Evolutionary conservation across 2,329 filamentous ascomycete species (phyloP).

Genomic region (Didymosphaeria variabile): DNA sequence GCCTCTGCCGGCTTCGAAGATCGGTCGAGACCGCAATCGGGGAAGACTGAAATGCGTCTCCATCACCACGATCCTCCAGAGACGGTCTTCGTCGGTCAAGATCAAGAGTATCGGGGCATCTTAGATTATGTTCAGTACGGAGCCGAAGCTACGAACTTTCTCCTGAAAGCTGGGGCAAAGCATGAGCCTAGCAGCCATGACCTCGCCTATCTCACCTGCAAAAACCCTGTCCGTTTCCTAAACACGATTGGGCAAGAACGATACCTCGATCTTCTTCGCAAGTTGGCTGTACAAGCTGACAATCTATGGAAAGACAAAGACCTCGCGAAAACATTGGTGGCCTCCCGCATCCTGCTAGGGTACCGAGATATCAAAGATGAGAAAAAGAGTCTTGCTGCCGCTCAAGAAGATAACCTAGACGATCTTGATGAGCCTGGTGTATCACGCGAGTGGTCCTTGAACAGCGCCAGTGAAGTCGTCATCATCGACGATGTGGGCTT

Average conservation of each 20-base stretch:
- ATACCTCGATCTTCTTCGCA: slow-evolving; percentile 83
- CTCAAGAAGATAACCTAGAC: slow-evolving; percentile 54
- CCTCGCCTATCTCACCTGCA: slow-evolving; percentile 82
- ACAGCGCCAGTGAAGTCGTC: slow-evolving; percentile 79
- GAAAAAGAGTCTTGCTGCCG: slow-evolving; percentile 54
- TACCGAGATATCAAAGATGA: slow-evolving; percentile 75
- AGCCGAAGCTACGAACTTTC: slow-evolving; percentile 83
- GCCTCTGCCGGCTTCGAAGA: slow-evolving; percentile 45
- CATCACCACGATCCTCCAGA: slow-evolving; percentile 70
- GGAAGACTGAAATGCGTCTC: slow-evolving; percentile 51
- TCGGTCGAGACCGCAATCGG: slow-evolving; percentile 39
- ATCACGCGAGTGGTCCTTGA: slow-evolving; percentile 79
- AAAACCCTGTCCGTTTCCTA: slow-evolving; percentile 82
- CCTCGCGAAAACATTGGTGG: slow-evolving; percentile 78
- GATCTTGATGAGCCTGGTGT: slow-evolving; percentile 56
- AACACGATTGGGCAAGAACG: slow-evolving; percentile 84
- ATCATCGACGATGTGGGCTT: slow-evolving; percentile 59
- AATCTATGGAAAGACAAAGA: slow-evolving; percentile 79
- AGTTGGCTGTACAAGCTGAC: slow-evolving; percentile 76
- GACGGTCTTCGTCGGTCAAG: slow-evolving; percentile 80
- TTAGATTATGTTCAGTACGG: slow-evolving; percentile 98
- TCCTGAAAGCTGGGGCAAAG: slow-evolving; percentile 89
- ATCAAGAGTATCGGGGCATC: slow-evolving; percentile 81
- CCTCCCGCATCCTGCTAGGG: slow-evolving; percentile 80
- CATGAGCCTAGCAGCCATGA: slow-evolving; percentile 88